Base-by-base conservation (phyloP, 176 grass and related monocot genomes). In the Oryza officinalis region DNA sequence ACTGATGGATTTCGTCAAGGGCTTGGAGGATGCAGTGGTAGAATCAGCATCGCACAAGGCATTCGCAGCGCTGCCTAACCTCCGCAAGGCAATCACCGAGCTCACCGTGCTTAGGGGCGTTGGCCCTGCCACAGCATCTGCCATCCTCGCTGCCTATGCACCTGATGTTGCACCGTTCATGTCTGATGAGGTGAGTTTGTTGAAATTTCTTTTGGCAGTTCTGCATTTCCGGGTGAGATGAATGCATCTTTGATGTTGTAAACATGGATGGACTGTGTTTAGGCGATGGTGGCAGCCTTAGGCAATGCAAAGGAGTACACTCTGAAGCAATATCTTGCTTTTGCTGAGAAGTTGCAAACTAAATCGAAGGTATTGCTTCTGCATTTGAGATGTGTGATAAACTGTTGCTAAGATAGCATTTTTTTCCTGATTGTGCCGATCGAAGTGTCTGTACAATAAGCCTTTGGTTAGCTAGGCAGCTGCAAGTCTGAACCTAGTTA, bases 221-320 rank as follows among this genome's bases (percentile, higher is more conserved):
- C 20, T 71, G 17, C 40, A 61, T 85, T 25, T 76, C 72, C 25
- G 28, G 13, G 20, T 32, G 15, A 69, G 50, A 6, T 71, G 20
- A 38, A 38, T 88, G 63, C 49, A 5, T 81, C 35, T 18, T 77
- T 54, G 74, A 43, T 70, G 60, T 20, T 37, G 28, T 82, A 52
- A 88, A 13, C 71, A 32, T 74, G 22, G 28, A 52, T 64, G 79
- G 70, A 41, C 35, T 12, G 15, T 91, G 54, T 72, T 25, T 31
- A 98, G 92, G 95, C 85, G 17, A 92, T 95, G 91, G 77, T 98
- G 6, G 90, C 80, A 31, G 82, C 96, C 65, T 84, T 98, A 74
- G 92, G 91, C 33, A 95, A 69, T n/a, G 81, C 83, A 2, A 98
- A 98, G 87, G 89, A 95, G 57, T 98, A 98, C 90, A 95, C 96